These are phyloP conservation scores for Chionographis japonica DNA, from an alignment of 106 monocot species.

Conservation along the genomic window DNA sequence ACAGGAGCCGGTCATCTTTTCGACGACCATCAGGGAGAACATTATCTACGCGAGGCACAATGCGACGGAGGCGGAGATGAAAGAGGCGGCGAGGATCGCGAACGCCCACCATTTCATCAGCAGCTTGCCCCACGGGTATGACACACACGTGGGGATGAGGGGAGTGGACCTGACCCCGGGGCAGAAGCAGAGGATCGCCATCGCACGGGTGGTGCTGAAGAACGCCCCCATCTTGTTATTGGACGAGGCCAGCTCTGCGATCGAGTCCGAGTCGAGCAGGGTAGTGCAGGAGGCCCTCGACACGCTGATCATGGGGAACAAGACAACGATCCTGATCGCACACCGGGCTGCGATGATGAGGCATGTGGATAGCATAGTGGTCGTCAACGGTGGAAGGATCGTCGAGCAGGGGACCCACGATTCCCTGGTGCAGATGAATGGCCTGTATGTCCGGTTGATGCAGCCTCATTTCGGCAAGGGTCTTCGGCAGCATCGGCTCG, in stretches of 20 bases:
- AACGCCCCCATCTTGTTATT: slow-evolving; percentile 96
- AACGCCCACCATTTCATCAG: slow-evolving; percentile 99
- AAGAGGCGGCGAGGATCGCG: slow-evolving; percentile 97
- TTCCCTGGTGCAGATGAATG: slow-evolving; percentile 74
- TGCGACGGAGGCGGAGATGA: slow-evolving; percentile 90
- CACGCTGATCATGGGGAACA: slow-evolving; percentile 93
- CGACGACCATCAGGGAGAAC: slow-evolving; percentile 94
- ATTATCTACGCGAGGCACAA: slow-evolving; percentile 98
- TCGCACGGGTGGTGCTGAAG: slow-evolving; percentile 89
- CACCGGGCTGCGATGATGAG: slow-evolving; percentile 97
- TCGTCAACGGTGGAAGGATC: slow-evolving; percentile 89
- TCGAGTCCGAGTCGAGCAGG: slow-evolving; percentile 94
- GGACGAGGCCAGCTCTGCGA: slow-evolving; percentile 93
- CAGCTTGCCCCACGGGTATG: slow-evolving; percentile 96
- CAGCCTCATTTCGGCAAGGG: slow-evolving; percentile 97
- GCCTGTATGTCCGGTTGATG: slow-evolving; percentile 92
- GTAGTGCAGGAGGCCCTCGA: slow-evolving; percentile 97
- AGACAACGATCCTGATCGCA: slow-evolving; percentile 90
- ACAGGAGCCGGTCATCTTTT: slow-evolving; percentile 96
- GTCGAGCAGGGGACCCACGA: slow-evolving; percentile 96
- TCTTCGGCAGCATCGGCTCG: slow-evolving; percentile 64
- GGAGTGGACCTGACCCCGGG: slow-evolving; percentile 91
- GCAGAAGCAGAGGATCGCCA: slow-evolving; percentile 96
- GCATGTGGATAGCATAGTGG: slow-evolving; percentile 96
- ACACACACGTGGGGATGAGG: slow-evolving; percentile 95